Conservation (phyloP, 768 basidiomycete species). For the Daedaleopsis nitida region DNA sequence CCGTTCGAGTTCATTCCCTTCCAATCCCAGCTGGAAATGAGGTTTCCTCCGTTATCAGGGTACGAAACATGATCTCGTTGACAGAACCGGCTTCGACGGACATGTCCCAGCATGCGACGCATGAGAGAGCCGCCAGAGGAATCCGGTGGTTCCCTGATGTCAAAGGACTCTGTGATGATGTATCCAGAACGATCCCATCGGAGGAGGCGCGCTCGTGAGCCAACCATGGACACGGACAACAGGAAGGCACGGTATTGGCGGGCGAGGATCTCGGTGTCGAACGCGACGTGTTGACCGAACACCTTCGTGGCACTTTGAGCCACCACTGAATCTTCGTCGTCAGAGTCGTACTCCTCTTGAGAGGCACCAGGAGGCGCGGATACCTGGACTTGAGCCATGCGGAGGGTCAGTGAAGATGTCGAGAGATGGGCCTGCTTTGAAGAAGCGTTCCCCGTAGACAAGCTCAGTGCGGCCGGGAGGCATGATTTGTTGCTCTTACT, state of each 20-base stretch:
- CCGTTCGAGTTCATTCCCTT: no score
- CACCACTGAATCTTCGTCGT: background rate
- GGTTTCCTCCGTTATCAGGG: no score
- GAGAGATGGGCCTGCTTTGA: background rate
- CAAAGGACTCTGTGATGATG: conserved; percentile 31
- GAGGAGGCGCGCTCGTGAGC: conserved; percentile 31
- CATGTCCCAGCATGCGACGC: conserved; percentile 14
- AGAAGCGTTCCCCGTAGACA: background rate
- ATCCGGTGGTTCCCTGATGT: conserved; percentile 21
- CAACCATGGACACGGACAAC: conserved; percentile 32
- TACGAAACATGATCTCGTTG: no score
- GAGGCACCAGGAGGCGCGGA: no score
- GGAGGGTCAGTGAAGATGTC: conserved; percentile 5
- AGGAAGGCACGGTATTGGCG: conserved; percentile 31
- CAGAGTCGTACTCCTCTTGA: background rate
- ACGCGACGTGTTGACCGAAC: background rate
- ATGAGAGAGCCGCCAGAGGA: conserved; percentile 32
- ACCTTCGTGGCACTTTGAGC: background rate
- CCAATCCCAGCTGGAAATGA: no score
- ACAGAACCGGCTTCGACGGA: background rate
- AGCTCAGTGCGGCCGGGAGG: background rate
- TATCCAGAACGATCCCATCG: conserved; percentile 35
- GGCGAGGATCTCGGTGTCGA: conserved; percentile 3
- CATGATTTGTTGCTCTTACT: no score
- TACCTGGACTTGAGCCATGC: no score